Evolutionary conservation across 768 basidiomycete genomes (phyloP), one percentile per base, ranked within the genome.

Genomic region (Amanita molliuscula): DNA sequence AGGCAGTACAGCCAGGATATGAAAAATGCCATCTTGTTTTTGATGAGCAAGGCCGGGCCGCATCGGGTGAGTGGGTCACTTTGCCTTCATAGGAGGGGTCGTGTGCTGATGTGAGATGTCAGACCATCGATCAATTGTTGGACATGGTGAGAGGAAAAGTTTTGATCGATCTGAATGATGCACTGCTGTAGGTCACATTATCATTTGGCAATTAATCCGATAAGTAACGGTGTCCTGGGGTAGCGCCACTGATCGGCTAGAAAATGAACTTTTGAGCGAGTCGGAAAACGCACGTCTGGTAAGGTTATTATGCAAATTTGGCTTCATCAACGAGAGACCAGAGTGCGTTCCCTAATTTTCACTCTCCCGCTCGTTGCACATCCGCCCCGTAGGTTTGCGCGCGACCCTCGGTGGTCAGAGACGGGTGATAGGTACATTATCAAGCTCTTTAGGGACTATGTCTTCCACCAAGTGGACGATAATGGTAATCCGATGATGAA

Each of bases 251-350:
- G 96, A 99, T 59, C 71, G 76, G 28, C 68, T 97, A 15, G 93
- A 98, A 62, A 72, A 75, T 13, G 88, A 97, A 56, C 72, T 98
- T 31, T 74, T 83, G 67, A 77, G 83, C 35, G 95, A 98, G 62
- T 73, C 98, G 18, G 96, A 98, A 70, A 98, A 99, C 59, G 92
- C 87, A 0, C 76, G 96, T 23, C 72, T 98, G 8, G 87, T 97
- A 26, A 76, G 96, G 43, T 66, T 98, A 44, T 69, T 98, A 53
- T 83, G 83, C 64, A 99, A 98, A 68, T 84, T 99, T 58, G 92
- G 92, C 0, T 98, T 99, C 66, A 97, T 99, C 70, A 98, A 98
- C 63, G 96, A 99, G 62, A 77, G 96, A n/a, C 95, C 96, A 2
- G 96, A 98, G 92, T 97, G 61, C 49, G 88, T 76, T 5, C 15